Evolutionary conservation across 192 early-diverging fungal species (phyloP).

Genomic region (Coemansia sp.): DNA sequence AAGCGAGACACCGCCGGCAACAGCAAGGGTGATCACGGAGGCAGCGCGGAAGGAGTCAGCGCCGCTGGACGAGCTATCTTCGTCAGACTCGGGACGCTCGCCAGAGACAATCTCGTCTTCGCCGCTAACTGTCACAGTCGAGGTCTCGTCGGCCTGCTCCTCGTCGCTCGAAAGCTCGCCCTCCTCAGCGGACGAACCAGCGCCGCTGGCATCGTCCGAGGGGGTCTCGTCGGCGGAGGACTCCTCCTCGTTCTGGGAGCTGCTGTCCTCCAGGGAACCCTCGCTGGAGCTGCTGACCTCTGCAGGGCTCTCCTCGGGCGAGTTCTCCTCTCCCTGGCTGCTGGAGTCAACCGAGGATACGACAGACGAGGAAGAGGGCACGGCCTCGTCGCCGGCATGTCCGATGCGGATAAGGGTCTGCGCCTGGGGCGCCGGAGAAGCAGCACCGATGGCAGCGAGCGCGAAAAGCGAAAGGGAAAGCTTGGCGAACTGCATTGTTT

Average conservation of each 20-base stretch:
- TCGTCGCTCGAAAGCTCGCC: conserved; percentile 3
- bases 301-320: background rate
- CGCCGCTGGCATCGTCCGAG: background rate
- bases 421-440: conserved; percentile 8
- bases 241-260: background rate
- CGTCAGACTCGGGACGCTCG: background rate
- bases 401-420: conserved; percentile 18
- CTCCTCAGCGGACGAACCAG: background rate
- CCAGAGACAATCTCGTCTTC: conserved; percentile 1
- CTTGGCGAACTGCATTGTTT: conserved; percentile 31
- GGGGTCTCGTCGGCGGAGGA: background rate
- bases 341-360: background rate
- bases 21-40: conserved; percentile 17
- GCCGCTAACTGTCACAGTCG: conserved; percentile 5
- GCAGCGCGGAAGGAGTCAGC: background rate
- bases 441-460: conserved; percentile 13
- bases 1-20: conserved; percentile 28
- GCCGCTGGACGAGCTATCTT: conserved; percentile 4
- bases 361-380: background rate
- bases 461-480: conserved; percentile 23
- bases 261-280: background rate
- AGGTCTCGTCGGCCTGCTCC: background rate
- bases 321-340: background rate
- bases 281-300: background rate
- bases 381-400: conserved; percentile 4